Evolutionary conservation across 2,329 filamentous ascomycete genomes (phyloP).

Genomic region (Colletotrichum salicis): DNA sequence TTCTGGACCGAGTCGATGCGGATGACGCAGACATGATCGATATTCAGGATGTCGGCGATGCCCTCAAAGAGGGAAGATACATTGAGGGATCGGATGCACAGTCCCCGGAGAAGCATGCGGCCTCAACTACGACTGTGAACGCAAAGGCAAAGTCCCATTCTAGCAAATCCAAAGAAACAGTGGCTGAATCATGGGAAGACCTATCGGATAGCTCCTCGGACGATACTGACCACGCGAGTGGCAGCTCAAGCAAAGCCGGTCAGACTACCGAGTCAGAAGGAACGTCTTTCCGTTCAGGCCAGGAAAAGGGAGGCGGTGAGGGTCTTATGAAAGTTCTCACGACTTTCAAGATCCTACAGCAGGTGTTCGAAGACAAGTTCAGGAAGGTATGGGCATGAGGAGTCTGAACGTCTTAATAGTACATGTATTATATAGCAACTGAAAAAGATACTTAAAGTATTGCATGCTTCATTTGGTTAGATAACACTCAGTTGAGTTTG

Average conservation of each 20-base stretch:
- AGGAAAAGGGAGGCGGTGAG: constrained; percentile 49
- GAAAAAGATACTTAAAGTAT: too few relatives aligned
- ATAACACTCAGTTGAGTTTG: too few relatives aligned
- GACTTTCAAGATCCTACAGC: constrained; percentile 67
- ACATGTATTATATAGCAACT: too few relatives aligned
- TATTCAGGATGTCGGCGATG: constrained; percentile 51
- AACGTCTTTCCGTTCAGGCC: not conserved
- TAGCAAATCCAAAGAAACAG: constrained; percentile 48
- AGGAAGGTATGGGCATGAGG: constrained; percentile 68
- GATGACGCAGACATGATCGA: constrained; percentile 51
- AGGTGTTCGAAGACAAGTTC: constrained; percentile 74
- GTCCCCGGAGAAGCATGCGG: not conserved
- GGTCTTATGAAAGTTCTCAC: constrained; percentile 66
- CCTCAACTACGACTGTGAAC: not conserved
- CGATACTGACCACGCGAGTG: constrained; percentile 17
- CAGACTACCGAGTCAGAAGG: not conserved
- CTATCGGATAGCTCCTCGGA: constrained; percentile 38
- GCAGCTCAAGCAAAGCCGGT: constrained; percentile 38
- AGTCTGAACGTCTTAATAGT: too few relatives aligned
- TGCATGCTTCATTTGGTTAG: too few relatives aligned
- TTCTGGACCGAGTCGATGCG: constrained; percentile 51
- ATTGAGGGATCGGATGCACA: not conserved
- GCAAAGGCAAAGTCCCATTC: constrained; percentile 33
- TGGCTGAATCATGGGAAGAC: constrained; percentile 59
- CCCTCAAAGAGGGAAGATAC: constrained; percentile 52